A percentile compares a stretch with the other conserved stretches of the same genome.
Conservation (phyloP, 164 flowering plant genomes). For the Litsea cubeba region DNA sequence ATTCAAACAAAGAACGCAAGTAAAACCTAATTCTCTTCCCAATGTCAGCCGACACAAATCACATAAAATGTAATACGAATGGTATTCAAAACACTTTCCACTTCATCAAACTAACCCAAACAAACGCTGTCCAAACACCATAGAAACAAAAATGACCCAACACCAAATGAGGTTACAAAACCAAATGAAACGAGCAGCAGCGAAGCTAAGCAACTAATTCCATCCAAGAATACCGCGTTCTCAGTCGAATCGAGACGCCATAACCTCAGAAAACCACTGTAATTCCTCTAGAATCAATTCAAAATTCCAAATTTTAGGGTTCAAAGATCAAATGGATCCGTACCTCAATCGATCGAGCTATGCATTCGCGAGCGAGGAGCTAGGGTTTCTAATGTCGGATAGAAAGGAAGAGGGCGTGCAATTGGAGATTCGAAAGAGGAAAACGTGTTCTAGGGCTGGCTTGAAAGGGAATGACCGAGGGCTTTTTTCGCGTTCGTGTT, state of each 20-base stretch:
- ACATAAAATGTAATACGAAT: not conserved
- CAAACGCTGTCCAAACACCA: not conserved
- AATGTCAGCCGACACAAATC: not conserved
- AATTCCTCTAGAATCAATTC: not conserved
- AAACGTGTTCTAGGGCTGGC: not conserved
- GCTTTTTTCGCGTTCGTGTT: not conserved
- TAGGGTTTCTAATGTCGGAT: not conserved
- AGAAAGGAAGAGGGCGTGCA: not conserved
- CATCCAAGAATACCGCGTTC: not conserved
- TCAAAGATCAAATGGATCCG: not conserved
- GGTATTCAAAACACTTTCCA: not conserved
- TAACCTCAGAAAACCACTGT: not conserved
- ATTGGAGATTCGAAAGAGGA: not conserved
- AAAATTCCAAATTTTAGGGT: not conserved
- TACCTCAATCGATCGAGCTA: not conserved
- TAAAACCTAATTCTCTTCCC: not conserved
- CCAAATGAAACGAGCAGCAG: not conserved
- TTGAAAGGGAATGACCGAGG: not conserved
- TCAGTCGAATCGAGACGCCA: not conserved
- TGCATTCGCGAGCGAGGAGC: not conserved
- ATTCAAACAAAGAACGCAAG: too few species aligned
- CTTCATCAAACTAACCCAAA: not conserved
- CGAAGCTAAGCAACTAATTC: not conserved
- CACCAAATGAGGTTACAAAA: not conserved
- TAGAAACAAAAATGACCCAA: not conserved